Evolutionary conservation across 2,329 filamentous ascomycete species (phyloP).

Genomic region (Monosporascus sp.): DNA sequence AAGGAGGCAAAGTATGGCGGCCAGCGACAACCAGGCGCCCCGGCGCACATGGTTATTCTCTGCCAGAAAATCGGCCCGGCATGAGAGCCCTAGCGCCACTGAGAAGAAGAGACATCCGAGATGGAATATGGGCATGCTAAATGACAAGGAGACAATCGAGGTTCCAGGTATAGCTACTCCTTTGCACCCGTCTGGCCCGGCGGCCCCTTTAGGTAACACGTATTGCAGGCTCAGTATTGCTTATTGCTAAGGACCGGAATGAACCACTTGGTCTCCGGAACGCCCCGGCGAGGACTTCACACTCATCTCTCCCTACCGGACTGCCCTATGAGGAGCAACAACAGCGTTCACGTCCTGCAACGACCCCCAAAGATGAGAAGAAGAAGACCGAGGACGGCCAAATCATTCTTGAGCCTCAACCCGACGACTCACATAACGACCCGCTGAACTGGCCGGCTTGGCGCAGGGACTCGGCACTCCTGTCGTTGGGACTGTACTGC

Average conservation of each 20-base stretch:
- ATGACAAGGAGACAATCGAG: slow-evolving; percentile 75
- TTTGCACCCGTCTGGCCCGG: neutral
- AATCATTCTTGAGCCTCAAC: slow-evolving; percentile 87
- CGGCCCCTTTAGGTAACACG: slow-evolving; percentile 3
- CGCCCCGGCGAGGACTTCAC: slow-evolving; percentile 52
- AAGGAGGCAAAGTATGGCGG: slow-evolving; percentile 13
- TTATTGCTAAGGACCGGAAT: slow-evolving; percentile 51
- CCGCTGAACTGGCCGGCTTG: slow-evolving; percentile 87
- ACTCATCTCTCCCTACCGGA: slow-evolving; percentile 51
- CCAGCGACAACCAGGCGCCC: slow-evolving; percentile 5
- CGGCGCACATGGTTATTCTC: slow-evolving; percentile 16
- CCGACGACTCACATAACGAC: slow-evolving; percentile 85
- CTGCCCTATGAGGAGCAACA: slow-evolving; percentile 32
- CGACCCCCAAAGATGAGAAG: slow-evolving; percentile 37
- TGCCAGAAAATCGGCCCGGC: slow-evolving; percentile 3
- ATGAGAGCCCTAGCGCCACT: slow-evolving; percentile 5
- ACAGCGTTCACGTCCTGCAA: slow-evolving; percentile 2
- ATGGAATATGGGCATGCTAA: slow-evolving; percentile 75
- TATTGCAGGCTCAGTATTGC: slow-evolving; percentile 50
- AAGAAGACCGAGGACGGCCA: slow-evolving; percentile 78
- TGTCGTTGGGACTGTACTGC: slow-evolving; percentile 86
- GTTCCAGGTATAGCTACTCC: slow-evolving; percentile 63
- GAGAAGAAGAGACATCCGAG: slow-evolving; percentile 12
- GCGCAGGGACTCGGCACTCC: slow-evolving; percentile 72
- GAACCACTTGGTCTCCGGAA: slow-evolving; percentile 56